Evolutionary conservation across 208 protist species (phyloP).

Genomic region (Strigomonas galati): DNA sequence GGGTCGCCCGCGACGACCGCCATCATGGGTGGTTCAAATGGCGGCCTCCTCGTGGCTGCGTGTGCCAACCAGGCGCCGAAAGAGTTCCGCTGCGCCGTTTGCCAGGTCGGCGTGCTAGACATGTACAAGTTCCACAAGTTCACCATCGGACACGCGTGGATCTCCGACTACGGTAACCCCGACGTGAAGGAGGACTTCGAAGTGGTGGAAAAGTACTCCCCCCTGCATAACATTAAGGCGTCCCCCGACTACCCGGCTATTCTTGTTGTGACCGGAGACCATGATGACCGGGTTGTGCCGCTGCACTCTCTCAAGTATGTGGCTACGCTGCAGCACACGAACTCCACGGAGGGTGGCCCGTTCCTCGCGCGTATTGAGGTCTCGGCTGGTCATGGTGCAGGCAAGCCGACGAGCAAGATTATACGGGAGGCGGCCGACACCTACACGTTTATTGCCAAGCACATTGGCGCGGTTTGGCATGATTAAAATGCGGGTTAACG

Average conservation of each 20-base stretch:
- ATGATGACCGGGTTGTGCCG: slow-evolving; percentile 96
- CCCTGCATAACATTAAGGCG: slow-evolving; percentile 89
- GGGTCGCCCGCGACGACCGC: slow-evolving; percentile 82
- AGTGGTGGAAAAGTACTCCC: slow-evolving; percentile 91
- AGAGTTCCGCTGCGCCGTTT: slow-evolving; percentile 77
- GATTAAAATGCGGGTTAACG: slow-evolving; percentile 8
- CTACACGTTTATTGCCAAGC: slow-evolving; percentile 92
- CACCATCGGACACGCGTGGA: slow-evolving; percentile 93
- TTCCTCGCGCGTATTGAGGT: slow-evolving; percentile 87
- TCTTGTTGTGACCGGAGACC: slow-evolving; percentile 90
- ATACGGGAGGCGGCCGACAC: slow-evolving; percentile 86
- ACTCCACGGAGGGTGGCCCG: slow-evolving; percentile 56
- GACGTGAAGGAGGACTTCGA: slow-evolving; percentile 92
- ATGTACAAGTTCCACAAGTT: slow-evolving; percentile 96
- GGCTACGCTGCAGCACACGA: slow-evolving; percentile 89
- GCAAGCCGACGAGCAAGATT: slow-evolving; percentile 90
- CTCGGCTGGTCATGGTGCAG: slow-evolving; percentile 86
- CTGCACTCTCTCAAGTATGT: slow-evolving; percentile 95
- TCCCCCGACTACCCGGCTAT: slow-evolving; percentile 87
- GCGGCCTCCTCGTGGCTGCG: slow-evolving; percentile 92
- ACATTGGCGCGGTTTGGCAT: slow-evolving; percentile 67
- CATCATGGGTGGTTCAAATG: slow-evolving; percentile 94
- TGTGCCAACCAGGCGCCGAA: slow-evolving; percentile 88
- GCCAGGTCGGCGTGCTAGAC: slow-evolving; percentile 92
- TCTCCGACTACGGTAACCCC: slow-evolving; percentile 91